phyloP scores from a whole-genome alignment of 2,329 filamentous ascomycete genomes.

The Chrysoporthe cubensis region DNA sequence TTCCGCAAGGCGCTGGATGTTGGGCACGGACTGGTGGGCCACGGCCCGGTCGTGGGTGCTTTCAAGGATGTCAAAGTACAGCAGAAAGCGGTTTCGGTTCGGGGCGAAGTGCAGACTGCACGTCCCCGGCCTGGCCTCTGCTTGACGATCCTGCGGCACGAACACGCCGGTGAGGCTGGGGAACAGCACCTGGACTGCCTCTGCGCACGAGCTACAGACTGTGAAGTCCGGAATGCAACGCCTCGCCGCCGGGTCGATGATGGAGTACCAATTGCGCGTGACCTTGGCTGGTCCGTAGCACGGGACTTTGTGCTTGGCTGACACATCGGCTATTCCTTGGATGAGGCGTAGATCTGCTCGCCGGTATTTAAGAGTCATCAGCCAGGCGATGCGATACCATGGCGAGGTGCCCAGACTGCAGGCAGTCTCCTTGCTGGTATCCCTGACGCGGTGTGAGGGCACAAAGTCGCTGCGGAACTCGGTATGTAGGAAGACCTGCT shows the following conservation, averaged over 20 bases:
- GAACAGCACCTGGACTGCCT: conserved; percentile 72
- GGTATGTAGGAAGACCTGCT: conserved; percentile 68
- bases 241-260: conserved; percentile 70
- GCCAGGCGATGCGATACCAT: conserved; percentile 85
- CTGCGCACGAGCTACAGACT: conserved; percentile 75
- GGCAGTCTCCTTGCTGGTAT: conserved; percentile 54
- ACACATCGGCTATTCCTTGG: conserved; percentile 67
- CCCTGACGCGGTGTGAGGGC: conserved; percentile 59
- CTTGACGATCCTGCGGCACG: conserved; percentile 51
- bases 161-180: conserved; percentile 74
- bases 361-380: conserved; percentile 74
- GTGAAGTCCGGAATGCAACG: conserved; percentile 70
- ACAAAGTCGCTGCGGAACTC: conserved; percentile 71
- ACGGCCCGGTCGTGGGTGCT: conserved; percentile 56
- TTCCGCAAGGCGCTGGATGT: conserved; percentile 66
- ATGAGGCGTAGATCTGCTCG: conserved; percentile 70
- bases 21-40: conserved; percentile 49
- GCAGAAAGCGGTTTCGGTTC: conserved; percentile 57
- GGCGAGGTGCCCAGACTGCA: conserved; percentile 79
- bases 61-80: conserved; percentile 66
- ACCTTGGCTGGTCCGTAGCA: conserved; percentile 62
- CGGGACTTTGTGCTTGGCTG: conserved; percentile 53
- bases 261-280: conserved; percentile 73
- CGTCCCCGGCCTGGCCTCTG: conserved; percentile 52
- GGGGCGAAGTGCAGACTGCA: conserved; percentile 71